These are phyloP conservation scores for Colletotrichum tofieldiae DNA, from an alignment of 2,329 filamentous ascomycete genomes.

Conservation along the genomic window DNA sequence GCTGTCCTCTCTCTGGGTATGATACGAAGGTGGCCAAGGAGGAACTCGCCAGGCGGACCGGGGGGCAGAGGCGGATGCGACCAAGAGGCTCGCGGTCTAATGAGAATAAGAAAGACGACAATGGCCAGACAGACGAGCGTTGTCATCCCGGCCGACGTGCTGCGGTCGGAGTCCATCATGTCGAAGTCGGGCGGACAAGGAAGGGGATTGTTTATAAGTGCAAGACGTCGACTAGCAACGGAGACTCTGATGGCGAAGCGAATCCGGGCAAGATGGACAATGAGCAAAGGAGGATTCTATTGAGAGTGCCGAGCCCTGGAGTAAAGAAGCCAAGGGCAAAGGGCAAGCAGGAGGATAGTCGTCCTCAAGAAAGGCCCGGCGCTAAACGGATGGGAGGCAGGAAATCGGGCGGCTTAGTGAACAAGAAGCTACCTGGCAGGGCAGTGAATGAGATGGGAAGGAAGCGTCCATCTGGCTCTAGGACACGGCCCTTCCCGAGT, in stretches of 20 bases:
- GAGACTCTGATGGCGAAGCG: background rate
- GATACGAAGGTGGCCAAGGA: conserved; percentile 57
- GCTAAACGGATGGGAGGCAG: conserved; percentile 21
- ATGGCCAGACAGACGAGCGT: conserved; percentile 25
- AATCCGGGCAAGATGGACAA: background rate
- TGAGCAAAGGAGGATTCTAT: background rate
- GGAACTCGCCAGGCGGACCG: conserved; percentile 46
- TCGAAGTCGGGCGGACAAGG: background rate
- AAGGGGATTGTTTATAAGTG: background rate
- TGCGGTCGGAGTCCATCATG: conserved; percentile 8
- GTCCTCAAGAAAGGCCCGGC: conserved; percentile 7
- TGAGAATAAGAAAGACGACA: conserved; percentile 23
- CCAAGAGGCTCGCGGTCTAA: conserved; percentile 30
- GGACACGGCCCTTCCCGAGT: conserved; percentile 35
- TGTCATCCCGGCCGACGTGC: conserved; percentile 23
- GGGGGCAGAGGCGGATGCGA: conserved; percentile 40
- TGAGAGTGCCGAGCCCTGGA: background rate
- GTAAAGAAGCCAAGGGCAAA: background rate
- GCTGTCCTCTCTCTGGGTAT: conserved; percentile 47
- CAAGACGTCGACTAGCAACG: background rate
- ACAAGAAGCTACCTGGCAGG: background rate
- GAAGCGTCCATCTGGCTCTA: conserved; percentile 8
- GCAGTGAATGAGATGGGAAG: background rate
- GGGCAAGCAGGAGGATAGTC: background rate
- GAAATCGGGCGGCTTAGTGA: background rate